Conservation (phyloP, 2,329 filamentous ascomycete genomes). For the Alternaria arborescens region DNA sequence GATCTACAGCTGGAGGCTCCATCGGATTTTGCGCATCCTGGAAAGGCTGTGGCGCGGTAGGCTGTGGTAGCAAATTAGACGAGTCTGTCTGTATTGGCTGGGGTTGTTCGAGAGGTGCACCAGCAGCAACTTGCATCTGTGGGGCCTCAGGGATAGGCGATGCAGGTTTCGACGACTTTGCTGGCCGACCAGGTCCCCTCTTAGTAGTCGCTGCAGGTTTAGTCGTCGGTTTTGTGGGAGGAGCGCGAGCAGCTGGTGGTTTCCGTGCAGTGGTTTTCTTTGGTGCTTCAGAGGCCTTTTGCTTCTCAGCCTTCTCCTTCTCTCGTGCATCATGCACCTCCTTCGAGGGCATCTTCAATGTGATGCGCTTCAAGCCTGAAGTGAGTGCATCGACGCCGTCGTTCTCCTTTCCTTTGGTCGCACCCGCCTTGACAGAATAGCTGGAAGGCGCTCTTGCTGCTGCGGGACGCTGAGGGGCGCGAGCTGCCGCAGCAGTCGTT, state of each 20-base stretch:
- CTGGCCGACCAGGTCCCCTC: constrained; percentile 34
- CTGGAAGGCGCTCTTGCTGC: constrained; percentile 54
- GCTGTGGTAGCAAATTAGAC: constrained; percentile 16
- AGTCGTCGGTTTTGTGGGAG: constrained; percentile 22
- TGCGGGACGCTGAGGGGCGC: constrained; percentile 48
- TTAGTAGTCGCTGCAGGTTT: constrained; percentile 32
- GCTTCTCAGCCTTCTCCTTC: constrained; percentile 54
- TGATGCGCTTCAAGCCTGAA: constrained; percentile 65
- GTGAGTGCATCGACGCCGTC: constrained; percentile 60
- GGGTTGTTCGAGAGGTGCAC: constrained; percentile 38
- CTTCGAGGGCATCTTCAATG: constrained; percentile 65
- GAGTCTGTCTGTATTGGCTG: constrained; percentile 34
- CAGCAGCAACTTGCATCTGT: constrained; percentile 31
- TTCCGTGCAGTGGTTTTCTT: constrained; percentile 44
- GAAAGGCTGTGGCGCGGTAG: not conserved
- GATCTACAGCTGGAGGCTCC: constrained; percentile 11
- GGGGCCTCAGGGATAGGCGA: constrained; percentile 44
- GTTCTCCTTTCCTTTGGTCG: constrained; percentile 38
- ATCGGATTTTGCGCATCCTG: not conserved
- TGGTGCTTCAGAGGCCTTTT: constrained; percentile 45
- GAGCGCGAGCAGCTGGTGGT: constrained; percentile 29
- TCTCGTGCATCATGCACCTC: constrained; percentile 66
- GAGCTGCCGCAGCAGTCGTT: constrained; percentile 48
- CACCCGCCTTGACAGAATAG: constrained; percentile 37
- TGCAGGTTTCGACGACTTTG: constrained; percentile 35